A percentile compares a stretch with the other conserved stretches of the same genome.
These are phyloP conservation scores for Trichoderma sp. DNA, from an alignment of 2,329 filamentous ascomycete genomes.

Conservation along the genomic window DNA sequence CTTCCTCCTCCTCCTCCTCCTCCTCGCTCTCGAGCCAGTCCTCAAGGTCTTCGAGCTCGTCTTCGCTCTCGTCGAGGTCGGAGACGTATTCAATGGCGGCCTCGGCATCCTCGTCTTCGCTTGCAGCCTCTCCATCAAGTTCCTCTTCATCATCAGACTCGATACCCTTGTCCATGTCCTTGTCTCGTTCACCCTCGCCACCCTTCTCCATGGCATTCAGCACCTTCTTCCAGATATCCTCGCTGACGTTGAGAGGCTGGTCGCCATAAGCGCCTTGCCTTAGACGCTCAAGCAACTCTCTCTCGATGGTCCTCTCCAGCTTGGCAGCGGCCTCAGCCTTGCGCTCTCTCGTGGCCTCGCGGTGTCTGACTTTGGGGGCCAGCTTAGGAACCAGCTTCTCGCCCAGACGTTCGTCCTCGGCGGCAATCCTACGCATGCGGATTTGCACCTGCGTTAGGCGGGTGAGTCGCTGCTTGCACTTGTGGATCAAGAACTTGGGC, in stretches of 20 bases:
- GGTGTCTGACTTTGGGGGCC: slow-evolving; percentile 82
- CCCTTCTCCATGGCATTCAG: slow-evolving; percentile 85
- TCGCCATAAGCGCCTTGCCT: slow-evolving; percentile 94
- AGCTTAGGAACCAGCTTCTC: slow-evolving; percentile 86
- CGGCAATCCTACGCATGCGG: slow-evolving; percentile 74
- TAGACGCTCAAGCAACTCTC: slow-evolving; percentile 88
- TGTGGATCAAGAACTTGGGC: slow-evolving; percentile 90
- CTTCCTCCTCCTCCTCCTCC: slow-evolving; percentile 59
- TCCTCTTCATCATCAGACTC: slow-evolving; percentile 71
- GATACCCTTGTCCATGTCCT: slow-evolving; percentile 86
- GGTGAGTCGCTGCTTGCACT: slow-evolving; percentile 95
- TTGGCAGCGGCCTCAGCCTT: slow-evolving; percentile 84
- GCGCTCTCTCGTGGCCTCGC: slow-evolving; percentile 74
- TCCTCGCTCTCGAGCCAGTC: slow-evolving; percentile 85
- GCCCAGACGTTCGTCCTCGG: slow-evolving; percentile 85
- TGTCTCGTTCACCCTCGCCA: slow-evolving; percentile 78
- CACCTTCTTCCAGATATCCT: slow-evolving; percentile 96
- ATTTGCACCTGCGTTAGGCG: slow-evolving; percentile 90
- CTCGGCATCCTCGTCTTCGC: slow-evolving; percentile 69
- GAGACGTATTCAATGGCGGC: slow-evolving; percentile 90
- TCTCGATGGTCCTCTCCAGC: slow-evolving; percentile 92
- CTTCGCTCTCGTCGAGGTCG: slow-evolving; percentile 82
- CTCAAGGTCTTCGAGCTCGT: slow-evolving; percentile 78
- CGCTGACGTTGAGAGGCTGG: slow-evolving; percentile 90
- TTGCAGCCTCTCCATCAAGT: slow-evolving; percentile 68